Evolutionary conservation across 2,329 filamentous ascomycete genomes (phyloP).

Genomic region (Beauveria asiatica): DNA sequence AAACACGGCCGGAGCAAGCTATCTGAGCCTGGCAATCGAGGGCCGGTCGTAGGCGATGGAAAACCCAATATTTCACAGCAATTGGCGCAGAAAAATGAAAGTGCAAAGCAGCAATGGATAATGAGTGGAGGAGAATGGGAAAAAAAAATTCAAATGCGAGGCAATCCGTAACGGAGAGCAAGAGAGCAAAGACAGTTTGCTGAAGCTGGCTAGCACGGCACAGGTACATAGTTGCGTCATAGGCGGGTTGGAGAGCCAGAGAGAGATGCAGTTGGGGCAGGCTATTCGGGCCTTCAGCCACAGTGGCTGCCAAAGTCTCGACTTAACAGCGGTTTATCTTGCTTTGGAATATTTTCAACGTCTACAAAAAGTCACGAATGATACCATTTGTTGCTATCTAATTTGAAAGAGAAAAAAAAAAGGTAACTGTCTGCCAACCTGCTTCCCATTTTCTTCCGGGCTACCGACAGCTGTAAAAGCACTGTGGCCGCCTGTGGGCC

Average conservation of each 20-base stretch:
- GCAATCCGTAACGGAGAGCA: not conserved
- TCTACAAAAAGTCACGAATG: too few species aligned
- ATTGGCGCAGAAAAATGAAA: not conserved
- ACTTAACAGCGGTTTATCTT: not conserved
- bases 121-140: not conserved
- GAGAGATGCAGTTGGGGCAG: not conserved
- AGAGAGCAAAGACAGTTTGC: not conserved
- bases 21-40: not conserved
- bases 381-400: too few species aligned
- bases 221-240: constrained; percentile 11
- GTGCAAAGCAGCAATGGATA: not conserved
- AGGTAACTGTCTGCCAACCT: too few species aligned
- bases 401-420: too few species aligned
- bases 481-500: not conserved
- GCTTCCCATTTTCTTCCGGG: not conserved
- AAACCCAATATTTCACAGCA: not conserved
- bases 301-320: not conserved
- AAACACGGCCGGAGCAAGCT: not conserved
- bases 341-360: too few species aligned
- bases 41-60: not conserved
- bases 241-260: not conserved
- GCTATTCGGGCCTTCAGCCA: not conserved
- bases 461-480: not conserved
- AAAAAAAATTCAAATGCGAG: not conserved
- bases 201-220: constrained; percentile 6